Base-by-base conservation (phyloP, 2,329 filamentous ascomycete species). In the Colletotrichum chrysophilum region DNA sequence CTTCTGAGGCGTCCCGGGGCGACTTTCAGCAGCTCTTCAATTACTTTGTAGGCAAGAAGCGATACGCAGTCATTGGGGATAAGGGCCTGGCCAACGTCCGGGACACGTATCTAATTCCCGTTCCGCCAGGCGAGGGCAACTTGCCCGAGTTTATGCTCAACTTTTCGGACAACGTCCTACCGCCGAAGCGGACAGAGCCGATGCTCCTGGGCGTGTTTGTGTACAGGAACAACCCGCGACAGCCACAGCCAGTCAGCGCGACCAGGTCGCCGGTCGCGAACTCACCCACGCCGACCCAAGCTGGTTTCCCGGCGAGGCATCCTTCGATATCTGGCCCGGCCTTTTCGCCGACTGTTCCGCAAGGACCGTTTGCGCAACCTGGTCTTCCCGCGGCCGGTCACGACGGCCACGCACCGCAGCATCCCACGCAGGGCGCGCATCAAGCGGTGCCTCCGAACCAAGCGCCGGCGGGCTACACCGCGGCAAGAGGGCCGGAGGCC, bases 101-200 rank as follows among this genome's bases (percentile, higher is more conserved):
- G 75, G 96, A 98, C 82, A 95, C 96, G 2, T 98, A 98, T 83
- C 90, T 98, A 36, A 93, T 98, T 12, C 96, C 97, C 0, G 91
- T 98, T 6, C 91, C 95, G 36, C 90, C 93, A 7, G 95, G 95
- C 30, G 89, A 91, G 30, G 89, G 88, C 38, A 91, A 90, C 66
- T 91, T 96, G 58, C 96, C 97, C 0, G 94, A 96, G 77, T 98
- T 98, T 80, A 92, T 98, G 83, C 91, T 95, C 76, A 94, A 98
- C 80, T 90, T 98, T n/a, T 93, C 95, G 77, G 94, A 96, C 79
- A 96, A 96, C 82, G 91, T 91, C 34, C 91, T 98, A 36, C 94
- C 96, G 60, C 89, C 91, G 74, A 90, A 91, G 3, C 90, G 94
- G 18, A 88, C 92, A 0, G 94, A 97, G 78, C 92, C 95, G 2